phyloP scores from a whole-genome alignment of 768 basidiomycete genomes.

The Mycena chlorophos region DNA sequence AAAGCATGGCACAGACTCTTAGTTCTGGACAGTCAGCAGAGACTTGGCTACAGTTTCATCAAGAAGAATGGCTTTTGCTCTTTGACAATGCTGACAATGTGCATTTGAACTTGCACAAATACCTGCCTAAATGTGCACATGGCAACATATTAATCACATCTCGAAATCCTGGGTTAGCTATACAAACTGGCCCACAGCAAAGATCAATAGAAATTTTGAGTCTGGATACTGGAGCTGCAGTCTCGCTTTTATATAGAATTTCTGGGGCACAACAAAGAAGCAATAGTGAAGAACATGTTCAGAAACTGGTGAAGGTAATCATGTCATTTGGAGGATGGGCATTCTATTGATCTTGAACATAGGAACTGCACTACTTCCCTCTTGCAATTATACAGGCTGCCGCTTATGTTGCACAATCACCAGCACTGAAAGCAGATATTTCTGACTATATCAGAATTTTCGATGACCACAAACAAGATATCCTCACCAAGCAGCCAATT shows the following conservation, averaged over 20 bases:
- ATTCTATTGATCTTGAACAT: too few species aligned
- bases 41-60: neutral
- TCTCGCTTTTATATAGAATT: neutral
- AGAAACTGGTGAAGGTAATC: constrained; percentile 15
- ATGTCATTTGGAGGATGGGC: too few species aligned
- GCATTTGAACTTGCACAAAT: neutral
- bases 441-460: constrained; percentile 5
- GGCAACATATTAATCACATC: constrained; percentile 19
- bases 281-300: neutral
- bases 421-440: neutral
- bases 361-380: constrained; percentile 11
- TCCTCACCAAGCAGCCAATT: neutral
- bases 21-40: neutral
- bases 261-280: too few species aligned
- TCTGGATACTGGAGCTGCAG: constrained; percentile 1
- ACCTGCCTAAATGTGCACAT: constrained; percentile 9
- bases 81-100: constrained; percentile 11
- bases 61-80: constrained; percentile 6
- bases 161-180: constrained; percentile 3
- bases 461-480: neutral
- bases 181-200: constrained; percentile 2
- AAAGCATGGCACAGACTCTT: constrained; percentile 4
- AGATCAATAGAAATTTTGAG: neutral
- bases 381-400: constrained; percentile 12
- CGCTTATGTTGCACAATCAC: constrained; percentile 7